These are phyloP conservation scores for Nannochloropsis gaditana DNA, from an alignment of 108 stramenopile species.

Conservation along the genomic window DNA sequence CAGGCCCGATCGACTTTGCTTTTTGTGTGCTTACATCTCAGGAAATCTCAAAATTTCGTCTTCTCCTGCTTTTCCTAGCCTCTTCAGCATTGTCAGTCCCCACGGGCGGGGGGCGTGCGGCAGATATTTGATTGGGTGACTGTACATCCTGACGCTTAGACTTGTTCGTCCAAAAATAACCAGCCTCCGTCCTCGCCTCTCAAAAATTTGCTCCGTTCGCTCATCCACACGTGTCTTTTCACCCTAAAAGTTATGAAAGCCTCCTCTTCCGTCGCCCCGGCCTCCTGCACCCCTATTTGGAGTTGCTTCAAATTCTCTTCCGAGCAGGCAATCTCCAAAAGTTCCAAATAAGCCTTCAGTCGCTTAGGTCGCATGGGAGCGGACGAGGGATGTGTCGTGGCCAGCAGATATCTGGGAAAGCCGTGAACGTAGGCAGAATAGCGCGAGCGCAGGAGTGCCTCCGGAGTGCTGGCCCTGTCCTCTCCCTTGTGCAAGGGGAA, in stretches of 20 bases:
- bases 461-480: neutral
- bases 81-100: no score
- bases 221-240: conserved; percentile 3
- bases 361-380: conserved; percentile 1
- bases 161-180: neutral
- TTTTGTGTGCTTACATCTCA: no score
- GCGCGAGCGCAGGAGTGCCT: conserved; percentile 1
- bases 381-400: conserved; percentile 17
- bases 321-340: neutral
- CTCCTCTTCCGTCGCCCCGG: neutral
- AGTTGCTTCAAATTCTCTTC: conserved; percentile 4
- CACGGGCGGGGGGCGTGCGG: no score
- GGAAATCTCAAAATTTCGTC: no score
- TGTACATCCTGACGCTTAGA: neutral
- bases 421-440: conserved; percentile 2
- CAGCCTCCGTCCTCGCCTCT: neutral
- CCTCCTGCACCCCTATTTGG: conserved; percentile 7
- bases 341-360: conserved; percentile 10
- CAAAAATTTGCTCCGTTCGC: conserved; percentile 15
- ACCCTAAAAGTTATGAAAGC: conserved; percentile 9
- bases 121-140: no score
- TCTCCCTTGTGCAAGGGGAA: neutral
- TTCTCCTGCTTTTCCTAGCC: no score
- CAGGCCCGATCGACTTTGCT: no score
- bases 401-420: neutral